Evolutionary conservation across 2,329 filamentous ascomycete species (phyloP).

Genomic region (Fusarium verticillioides): DNA sequence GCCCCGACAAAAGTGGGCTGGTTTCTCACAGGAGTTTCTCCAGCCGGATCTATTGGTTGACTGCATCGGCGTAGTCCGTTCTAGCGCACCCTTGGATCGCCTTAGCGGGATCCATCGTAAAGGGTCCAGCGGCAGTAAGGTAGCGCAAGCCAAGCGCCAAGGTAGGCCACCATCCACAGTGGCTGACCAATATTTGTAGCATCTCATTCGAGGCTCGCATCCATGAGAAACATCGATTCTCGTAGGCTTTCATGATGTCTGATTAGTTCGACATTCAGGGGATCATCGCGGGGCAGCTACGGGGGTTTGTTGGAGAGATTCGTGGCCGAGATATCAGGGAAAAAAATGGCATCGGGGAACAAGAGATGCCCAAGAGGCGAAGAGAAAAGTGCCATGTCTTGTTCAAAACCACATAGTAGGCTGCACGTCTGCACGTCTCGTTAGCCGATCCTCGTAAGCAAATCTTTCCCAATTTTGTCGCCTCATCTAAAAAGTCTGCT

Average conservation of each 20-base stretch:
- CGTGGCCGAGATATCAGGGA: background rate
- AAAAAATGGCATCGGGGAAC: background rate
- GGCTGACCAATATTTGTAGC: slow-evolving; percentile 15
- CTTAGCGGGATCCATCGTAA: slow-evolving; percentile 21
- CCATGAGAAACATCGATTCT: slow-evolving; percentile 9
- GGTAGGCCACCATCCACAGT: slow-evolving; percentile 1
- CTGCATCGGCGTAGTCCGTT: background rate
- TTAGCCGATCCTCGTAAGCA: background rate
- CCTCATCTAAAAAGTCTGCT: background rate
- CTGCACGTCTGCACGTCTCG: background rate
- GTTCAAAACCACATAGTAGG: background rate
- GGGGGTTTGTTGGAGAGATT: background rate
- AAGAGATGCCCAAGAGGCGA: background rate
- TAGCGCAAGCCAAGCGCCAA: slow-evolving; percentile 15
- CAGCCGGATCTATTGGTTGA: background rate
- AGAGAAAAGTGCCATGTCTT: background rate
- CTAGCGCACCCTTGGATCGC: slow-evolving; percentile 10
- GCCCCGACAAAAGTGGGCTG: slow-evolving; percentile 15
- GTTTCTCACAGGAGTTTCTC: background rate
- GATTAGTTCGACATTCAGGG: slow-evolving; percentile 21
- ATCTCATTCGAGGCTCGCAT: slow-evolving; percentile 11
- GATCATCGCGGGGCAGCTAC: slow-evolving; percentile 16
- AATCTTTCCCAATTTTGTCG: background rate
- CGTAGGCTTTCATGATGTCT: slow-evolving; percentile 12
- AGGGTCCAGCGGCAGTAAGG: slow-evolving; percentile 26